Evolutionary conservation across 352 stramenopile species (phyloP), one percentile per base, ranked within the genome.

Genomic region (Paralagenidium karlingii): DNA sequence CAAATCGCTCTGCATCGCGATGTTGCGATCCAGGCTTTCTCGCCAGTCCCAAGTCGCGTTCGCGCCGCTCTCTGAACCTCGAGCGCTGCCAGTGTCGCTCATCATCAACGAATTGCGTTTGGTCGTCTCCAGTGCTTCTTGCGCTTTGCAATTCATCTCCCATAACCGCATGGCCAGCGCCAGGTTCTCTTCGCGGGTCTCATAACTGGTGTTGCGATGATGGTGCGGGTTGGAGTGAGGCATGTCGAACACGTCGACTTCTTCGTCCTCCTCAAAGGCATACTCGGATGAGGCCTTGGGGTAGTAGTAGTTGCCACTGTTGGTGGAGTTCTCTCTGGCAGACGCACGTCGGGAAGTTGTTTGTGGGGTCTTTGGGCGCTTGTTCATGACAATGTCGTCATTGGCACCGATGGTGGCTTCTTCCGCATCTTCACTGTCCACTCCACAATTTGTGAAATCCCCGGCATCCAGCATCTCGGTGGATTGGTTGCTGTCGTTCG

Each of bases 71-170:
- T 84, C 67, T 27, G 70, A 84, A 30, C 64, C 51, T 12, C 70
- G 64, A 3, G 67, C 67, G 32, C 68, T 82, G 43, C 58, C 76
- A 24, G 68, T 81, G 45, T 84, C 70, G 45, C 70, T 84, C 70
- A 84, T 80, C 60, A 84, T 68, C 39, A 55, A 75, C 43, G 68
- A 82, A 43, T 82, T 80, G 43, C 70, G 70, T 28, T 66, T 64
- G 19, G 70, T 84, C 26, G 67, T 53, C 15, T 84, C 70, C 43
- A 82, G 43, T 8, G 66, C 54, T 39, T 84, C 70, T 42, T 82
- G 66, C 6, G 70, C 70, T 27, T 60, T 68, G 33, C 60, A 60
- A 16, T 67, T 74, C 18, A 84, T 80, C 44, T 84, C 70, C 13
- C 57, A 63, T 46, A 84, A 60, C 26, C 70, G 55, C n/a, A n/a